These are phyloP conservation scores for Globisporangium viniferum DNA, from an alignment of 352 stramenopile species.

Conservation along the genomic window DNA sequence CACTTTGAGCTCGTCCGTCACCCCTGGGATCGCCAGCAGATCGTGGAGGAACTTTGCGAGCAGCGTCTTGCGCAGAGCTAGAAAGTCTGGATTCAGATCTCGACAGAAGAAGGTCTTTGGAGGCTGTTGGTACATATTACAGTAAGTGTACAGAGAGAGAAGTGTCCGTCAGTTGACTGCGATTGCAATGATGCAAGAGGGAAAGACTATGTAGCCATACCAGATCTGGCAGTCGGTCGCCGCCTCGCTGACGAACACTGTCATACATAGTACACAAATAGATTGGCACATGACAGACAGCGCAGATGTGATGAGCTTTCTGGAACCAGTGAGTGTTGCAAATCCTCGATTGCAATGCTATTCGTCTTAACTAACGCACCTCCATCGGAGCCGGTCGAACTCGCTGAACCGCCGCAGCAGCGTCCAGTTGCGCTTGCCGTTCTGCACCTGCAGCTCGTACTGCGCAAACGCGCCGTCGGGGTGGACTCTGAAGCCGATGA, in stretches of 20 bases:
- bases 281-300: background rate
- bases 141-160: background rate
- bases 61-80: conserved; percentile 42
- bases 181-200: background rate
- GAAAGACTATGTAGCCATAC: conserved; percentile 9
- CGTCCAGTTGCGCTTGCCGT: conserved; percentile 63
- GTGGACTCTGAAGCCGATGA: conserved; percentile 49
- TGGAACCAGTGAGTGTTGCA: background rate
- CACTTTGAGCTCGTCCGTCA: conserved; percentile 51
- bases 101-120: conserved; percentile 72
- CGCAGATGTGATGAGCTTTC: background rate
- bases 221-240: conserved; percentile 40
- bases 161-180: background rate
- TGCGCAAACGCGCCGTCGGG: conserved; percentile 41
- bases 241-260: conserved; percentile 47
- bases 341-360: background rate
- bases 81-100: conserved; percentile 70
- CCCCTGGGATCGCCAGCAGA: conserved; percentile 58
- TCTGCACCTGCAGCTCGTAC: conserved; percentile 73
- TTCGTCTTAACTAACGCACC: conserved; percentile 20
- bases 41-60: conserved; percentile 61
- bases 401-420: conserved; percentile 70
- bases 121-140: conserved; percentile 22
- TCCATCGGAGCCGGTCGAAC: conserved; percentile 51
- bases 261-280: background rate